Evolutionary conservation across 1,284 basidiomycete genomes (phyloP).

Genomic region (Pyrrhoderma lamaoense): DNA sequence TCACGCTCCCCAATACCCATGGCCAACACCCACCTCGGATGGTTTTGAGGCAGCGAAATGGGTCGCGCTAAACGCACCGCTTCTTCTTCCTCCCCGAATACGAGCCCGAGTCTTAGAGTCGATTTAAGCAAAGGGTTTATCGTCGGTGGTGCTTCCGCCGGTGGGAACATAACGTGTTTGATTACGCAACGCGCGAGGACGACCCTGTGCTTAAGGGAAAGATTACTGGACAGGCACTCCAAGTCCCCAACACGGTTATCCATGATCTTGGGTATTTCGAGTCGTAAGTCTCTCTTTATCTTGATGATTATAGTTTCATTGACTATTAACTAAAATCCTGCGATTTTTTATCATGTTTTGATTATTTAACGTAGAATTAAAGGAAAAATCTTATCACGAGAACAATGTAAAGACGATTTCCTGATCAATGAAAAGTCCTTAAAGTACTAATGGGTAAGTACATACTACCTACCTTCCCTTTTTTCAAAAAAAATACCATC

Average conservation of each 20-base stretch:
- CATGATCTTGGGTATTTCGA: constrained; percentile 14
- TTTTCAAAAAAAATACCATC: no score
- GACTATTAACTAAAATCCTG: no score
- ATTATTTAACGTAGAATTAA: constrained; percentile 4
- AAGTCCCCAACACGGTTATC: constrained; percentile 8
- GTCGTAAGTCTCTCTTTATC: neutral
- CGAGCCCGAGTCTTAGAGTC: constrained; percentile 8
- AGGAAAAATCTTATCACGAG: constrained; percentile 21
- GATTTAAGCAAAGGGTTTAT: constrained; percentile 21
- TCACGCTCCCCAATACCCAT: constrained; percentile 34
- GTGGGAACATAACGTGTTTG: constrained; percentile 21
- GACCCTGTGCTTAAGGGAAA: constrained; percentile 18
- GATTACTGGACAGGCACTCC: constrained; percentile 17
- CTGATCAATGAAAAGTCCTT: constrained; percentile 12
- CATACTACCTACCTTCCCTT: no score
- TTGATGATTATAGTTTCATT: no score
- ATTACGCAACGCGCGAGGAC: constrained; percentile 21
- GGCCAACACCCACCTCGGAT: constrained; percentile 33
- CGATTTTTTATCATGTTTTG: no score
- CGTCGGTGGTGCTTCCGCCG: constrained; percentile 24
- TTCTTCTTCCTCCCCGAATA: no score
- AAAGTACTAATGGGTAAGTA: constrained; percentile 7
- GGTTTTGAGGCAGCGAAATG: constrained; percentile 30
- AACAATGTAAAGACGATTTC: constrained; percentile 21
- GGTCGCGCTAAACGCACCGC: constrained; percentile 13